Conservation (phyloP, 2,329 filamentous ascomycete genomes). For the Xylariaceae sp. region DNA sequence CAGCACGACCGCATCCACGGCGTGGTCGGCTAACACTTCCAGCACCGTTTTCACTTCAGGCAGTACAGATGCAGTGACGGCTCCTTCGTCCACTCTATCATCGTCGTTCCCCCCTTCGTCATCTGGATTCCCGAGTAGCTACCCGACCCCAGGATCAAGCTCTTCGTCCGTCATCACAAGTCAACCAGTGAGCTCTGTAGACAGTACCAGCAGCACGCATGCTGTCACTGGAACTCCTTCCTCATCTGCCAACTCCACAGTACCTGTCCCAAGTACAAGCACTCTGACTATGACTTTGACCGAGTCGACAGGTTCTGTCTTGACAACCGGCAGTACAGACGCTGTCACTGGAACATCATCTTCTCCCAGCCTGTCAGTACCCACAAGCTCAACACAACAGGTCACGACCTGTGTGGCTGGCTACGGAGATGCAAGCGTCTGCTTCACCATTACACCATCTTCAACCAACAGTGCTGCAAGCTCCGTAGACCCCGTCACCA, state of each 20-base stretch:
- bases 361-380: background rate
- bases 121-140: conserved; percentile 7
- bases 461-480: conserved; percentile 1
- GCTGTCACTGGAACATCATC: conserved; percentile 11
- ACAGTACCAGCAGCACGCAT: conserved; percentile 8
- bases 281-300: conserved; percentile 13
- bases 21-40: background rate
- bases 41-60: conserved; percentile 12
- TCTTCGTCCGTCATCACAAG: conserved; percentile 13
- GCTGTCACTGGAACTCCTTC: conserved; percentile 10
- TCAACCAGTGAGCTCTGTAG: background rate
- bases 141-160: conserved; percentile 3
- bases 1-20: conserved; percentile 12
- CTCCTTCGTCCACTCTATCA: conserved; percentile 9
- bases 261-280: conserved; percentile 2
- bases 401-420: conserved; percentile 14
- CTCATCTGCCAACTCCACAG: background rate
- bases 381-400: background rate
- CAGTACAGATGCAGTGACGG: conserved; percentile 13
- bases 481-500: conserved; percentile 3
- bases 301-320: background rate
- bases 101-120: conserved; percentile 4
- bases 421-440: conserved; percentile 12
- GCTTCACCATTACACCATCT: conserved; percentile 9
- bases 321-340: conserved; percentile 9